These are phyloP conservation scores for Cytospora schulzeri DNA, from an alignment of 2,329 filamentous ascomycete species.

Conservation along the genomic window DNA sequence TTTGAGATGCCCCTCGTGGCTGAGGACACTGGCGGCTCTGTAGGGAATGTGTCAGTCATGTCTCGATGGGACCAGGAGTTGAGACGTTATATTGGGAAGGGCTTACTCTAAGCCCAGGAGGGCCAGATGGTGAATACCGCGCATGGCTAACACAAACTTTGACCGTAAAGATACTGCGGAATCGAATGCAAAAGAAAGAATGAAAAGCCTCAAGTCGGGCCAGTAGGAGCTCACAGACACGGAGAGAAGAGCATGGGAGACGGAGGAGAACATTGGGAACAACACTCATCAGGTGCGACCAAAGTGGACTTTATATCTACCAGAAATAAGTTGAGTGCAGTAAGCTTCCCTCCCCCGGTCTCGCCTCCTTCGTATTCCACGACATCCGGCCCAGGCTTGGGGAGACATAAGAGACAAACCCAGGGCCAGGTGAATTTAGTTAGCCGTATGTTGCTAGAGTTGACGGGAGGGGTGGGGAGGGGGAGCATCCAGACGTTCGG, in stretches of 20 bases:
- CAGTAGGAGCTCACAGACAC: conserved; percentile 14
- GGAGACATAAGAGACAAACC: background rate
- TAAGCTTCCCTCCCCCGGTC: background rate
- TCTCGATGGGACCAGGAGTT: conserved; percentile 4
- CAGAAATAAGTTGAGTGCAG: background rate
- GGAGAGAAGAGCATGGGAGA: conserved; percentile 15
- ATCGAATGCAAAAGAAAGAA: conserved; percentile 12
- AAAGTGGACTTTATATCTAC: conserved; percentile 17
- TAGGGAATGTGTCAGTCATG: conserved; percentile 23
- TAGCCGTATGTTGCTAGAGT: background rate
- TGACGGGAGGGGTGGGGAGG: too few species aligned
- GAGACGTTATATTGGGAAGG: background rate
- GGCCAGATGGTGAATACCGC: conserved; percentile 14
- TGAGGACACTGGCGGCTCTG: conserved; percentile 23
- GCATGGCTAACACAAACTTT: conserved; percentile 7
- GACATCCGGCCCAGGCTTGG: conserved; percentile 5
- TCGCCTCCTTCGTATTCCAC: conserved; percentile 19
- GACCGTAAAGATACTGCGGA: background rate
- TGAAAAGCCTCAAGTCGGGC: conserved; percentile 17
- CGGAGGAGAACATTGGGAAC: background rate
- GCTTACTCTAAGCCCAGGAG: conserved; percentile 22
- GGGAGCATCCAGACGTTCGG: conserved; percentile 3
- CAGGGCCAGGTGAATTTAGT: background rate
- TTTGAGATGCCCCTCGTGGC: conserved; percentile 20
- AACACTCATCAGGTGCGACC: background rate